Evolutionary conservation across 2,329 filamentous ascomycete genomes (phyloP).

Genomic region (Clarireedia paspali): DNA sequence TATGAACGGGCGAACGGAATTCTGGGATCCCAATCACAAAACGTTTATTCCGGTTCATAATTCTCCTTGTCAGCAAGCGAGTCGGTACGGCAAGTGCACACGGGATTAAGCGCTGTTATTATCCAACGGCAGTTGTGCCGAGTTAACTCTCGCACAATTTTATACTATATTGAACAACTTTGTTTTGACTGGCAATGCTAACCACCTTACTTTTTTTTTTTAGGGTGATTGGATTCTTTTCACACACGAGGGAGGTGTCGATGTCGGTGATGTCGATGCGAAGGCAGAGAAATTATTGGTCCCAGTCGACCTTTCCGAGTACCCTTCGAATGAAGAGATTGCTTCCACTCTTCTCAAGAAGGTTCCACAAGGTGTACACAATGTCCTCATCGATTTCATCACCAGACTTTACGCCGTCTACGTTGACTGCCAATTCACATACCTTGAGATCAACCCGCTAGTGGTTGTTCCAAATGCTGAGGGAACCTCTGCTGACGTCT

Average conservation of each 20-base stretch:
- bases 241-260: slow-evolving; percentile 98
- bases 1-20: slow-evolving; percentile 27
- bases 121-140: not conserved
- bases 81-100: slow-evolving; percentile 18
- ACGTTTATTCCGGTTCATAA: slow-evolving; percentile 14
- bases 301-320: slow-evolving; percentile 88
- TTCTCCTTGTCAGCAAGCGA: slow-evolving; percentile 12
- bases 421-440: slow-evolving; percentile 99
- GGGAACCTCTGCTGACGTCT: slow-evolving; percentile 84
- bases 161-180: not conserved
- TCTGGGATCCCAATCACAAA: slow-evolving; percentile 19
- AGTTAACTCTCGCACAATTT: slow-evolving; percentile 9
- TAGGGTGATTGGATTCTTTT: slow-evolving; percentile 99
- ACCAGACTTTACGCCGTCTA: slow-evolving; percentile 97
- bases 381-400: slow-evolving; percentile 98
- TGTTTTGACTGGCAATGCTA: slow-evolving; percentile 16
- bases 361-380: slow-evolving; percentile 91
- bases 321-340: slow-evolving; percentile 93
- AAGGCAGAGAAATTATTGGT: slow-evolving; percentile 99
- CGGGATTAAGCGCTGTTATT: slow-evolving; percentile 7
- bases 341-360: slow-evolving; percentile 79
- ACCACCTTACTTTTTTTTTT: slow-evolving; percentile 9
- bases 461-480: slow-evolving; percentile 94
- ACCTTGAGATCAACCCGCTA: slow-evolving; percentile 99
- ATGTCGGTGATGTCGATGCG: slow-evolving; percentile 96